A percentile compares a stretch with the other conserved stretches of the same genome.
These are phyloP conservation scores for Bryoerythrophyllum caledonicum DNA, from an alignment of 225 moss, liverwort and hornwort genomes.

Conservation along the genomic window DNA sequence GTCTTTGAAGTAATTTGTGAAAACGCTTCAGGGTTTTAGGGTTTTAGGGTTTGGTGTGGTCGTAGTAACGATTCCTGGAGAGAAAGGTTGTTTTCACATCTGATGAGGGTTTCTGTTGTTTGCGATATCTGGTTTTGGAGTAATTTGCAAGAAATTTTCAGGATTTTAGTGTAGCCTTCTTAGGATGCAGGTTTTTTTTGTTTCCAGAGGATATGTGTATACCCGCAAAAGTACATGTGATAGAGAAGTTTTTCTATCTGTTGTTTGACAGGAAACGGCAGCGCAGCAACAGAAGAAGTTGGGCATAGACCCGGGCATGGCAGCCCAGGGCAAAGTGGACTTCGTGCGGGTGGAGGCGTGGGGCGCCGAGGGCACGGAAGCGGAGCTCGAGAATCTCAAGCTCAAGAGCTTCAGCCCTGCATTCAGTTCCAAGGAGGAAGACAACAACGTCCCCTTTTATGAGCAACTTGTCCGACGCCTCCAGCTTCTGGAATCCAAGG, in stretches of 20 bases:
- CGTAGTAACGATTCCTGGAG: too few relatives aligned
- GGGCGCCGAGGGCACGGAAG: conserved; percentile 72
- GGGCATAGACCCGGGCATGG: conserved; percentile 73
- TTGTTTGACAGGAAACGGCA: conserved; percentile 59
- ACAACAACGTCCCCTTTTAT: conserved; percentile 60
- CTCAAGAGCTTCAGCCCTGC: conserved; percentile 93
- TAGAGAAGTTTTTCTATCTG: too few relatives aligned
- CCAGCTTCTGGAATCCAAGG: conserved; percentile 97
- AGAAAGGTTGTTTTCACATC: too few relatives aligned
- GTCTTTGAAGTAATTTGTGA: too few relatives aligned
- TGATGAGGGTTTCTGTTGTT: too few relatives aligned
- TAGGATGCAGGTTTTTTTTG: not conserved
- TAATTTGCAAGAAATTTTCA: conserved; percentile 3
- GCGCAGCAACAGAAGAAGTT: conserved; percentile 55
- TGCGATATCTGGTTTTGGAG: not conserved
- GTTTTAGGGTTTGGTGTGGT: too few relatives aligned
- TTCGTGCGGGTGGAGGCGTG: conserved; percentile 94
- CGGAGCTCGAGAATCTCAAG: conserved; percentile 77
- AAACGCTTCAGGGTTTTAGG: too few relatives aligned
- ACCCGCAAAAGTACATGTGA: too few relatives aligned
- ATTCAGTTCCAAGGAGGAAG: conserved; percentile 57
- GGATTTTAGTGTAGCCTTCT: not conserved
- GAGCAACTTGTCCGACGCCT: conserved; percentile 95
- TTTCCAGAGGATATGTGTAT: too few relatives aligned
- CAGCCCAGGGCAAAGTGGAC: conserved; percentile 82